phyloP scores from a whole-genome alignment of 768 basidiomycete genomes.

The Strobilomyces confusus region DNA sequence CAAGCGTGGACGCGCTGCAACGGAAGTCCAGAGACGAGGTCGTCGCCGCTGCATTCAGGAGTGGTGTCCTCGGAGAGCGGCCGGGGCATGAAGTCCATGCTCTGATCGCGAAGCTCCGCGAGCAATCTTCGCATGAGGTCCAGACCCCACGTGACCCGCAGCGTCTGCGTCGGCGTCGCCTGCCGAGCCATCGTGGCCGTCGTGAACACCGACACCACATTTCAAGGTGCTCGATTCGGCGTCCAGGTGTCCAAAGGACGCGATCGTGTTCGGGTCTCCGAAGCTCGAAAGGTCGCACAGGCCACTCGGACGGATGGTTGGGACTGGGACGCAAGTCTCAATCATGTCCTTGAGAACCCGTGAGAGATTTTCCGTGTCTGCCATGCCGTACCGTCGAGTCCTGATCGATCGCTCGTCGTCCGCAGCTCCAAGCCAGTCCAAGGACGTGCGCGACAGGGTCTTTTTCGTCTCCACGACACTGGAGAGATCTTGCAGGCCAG shows the following conservation, averaged over 20 bases:
- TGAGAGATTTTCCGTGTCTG: not conserved
- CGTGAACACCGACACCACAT: too few relatives aligned
- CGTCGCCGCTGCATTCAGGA: not conserved
- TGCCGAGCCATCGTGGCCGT: too few relatives aligned
- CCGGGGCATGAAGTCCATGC: too few relatives aligned
- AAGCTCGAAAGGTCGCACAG: not conserved
- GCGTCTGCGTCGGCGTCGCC: too few relatives aligned
- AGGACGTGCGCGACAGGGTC: not conserved
- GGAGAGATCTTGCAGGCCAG: not conserved
- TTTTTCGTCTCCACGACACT: not conserved
- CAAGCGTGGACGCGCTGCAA: not conserved
- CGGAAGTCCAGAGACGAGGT: not conserved
- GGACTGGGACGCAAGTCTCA: not conserved
- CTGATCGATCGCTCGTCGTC: not conserved
- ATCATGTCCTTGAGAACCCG: not conserved
- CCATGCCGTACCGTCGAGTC: constrained; percentile 12
- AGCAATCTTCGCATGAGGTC: too few relatives aligned
- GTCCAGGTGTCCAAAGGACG: too few relatives aligned
- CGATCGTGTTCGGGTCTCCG: too few relatives aligned
- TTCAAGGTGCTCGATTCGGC: too few relatives aligned
- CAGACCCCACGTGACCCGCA: too few relatives aligned
- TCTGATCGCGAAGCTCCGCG: too few relatives aligned
- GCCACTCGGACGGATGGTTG: not conserved
- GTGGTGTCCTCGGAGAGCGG: constrained; percentile 1
- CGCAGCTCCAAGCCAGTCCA: not conserved